Evolutionary conservation across 1,139 yeast genomes (phyloP), one percentile per base, ranked within the genome.

Genomic region (Eremothecium coryli): DNA sequence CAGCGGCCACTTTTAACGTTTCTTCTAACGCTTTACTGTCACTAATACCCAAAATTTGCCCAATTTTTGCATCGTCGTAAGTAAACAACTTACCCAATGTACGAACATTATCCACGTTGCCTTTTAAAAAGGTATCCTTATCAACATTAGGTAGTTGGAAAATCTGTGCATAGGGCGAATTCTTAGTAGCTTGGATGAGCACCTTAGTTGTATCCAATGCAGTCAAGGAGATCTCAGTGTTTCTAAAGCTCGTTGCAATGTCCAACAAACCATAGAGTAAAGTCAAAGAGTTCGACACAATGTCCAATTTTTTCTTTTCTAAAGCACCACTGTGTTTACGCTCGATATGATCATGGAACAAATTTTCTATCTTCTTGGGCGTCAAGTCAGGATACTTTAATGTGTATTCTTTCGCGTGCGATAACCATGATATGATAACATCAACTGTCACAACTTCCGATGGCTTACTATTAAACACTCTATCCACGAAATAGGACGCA

Each of bases 101-200:
- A 38, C 68, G 65, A 31, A 79, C 64, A 3, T 61, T 58, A 38
- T 65, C 68, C 20, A 75, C 62, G 3, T 60, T 58, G 4, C 52
- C 54, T n/a, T n/a, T 13, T 20, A 40, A 33, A 20, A 49, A 50
- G 23, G 36, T 44, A 10, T 65, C 58, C 4, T 62, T 48, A 39
- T 74, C 68, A 29, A 80, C 82, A 41, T 73, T 75, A 15, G 96
- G 96, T 43, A 90, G 68, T 64, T 90, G 98, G 44, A 81, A 66
- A 37, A 79, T 65, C 52, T 81, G 86, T 41, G 77, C 78, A 42
- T 69, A 59, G 10, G 74, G 71, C 13, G 65, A 55, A 13, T 66
- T 56, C 36, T 78, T 75, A 3, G 84, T 76, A 2, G 94, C 97
- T 60, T 86, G 96, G 15, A 79, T 64, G 29, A 93, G 62, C 30